Percentiles rank a stretch among this genome's conserved stretches.
These are phyloP conservation scores for Glycine latifolia DNA, from an alignment of 306 rosid genomes.

Conservation along the genomic window DNA sequence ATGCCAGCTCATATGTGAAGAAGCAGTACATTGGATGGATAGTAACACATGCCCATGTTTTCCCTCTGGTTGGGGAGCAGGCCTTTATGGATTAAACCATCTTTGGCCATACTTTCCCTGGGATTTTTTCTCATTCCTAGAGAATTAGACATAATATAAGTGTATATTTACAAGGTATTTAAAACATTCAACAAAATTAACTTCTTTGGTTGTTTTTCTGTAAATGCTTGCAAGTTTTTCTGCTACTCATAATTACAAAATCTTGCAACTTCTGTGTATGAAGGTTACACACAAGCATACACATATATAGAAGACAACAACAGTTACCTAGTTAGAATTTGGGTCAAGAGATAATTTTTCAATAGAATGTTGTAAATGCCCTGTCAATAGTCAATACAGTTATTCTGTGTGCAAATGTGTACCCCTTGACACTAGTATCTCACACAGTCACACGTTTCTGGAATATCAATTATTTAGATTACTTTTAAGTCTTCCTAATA, in stretches of 20 bases:
- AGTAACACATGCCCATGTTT: not conserved
- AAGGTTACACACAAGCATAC: no score
- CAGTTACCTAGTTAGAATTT: no score
- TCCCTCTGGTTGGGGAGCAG: not conserved
- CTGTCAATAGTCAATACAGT: not conserved
- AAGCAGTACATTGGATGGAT: not conserved
- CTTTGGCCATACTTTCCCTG: slow-evolving; percentile 2
- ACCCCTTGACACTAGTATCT: not conserved
- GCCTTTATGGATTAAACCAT: slow-evolving; percentile 13
- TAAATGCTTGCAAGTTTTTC: no score
- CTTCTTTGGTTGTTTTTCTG: no score
- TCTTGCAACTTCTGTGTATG: no score
- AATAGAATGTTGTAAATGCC: no score
- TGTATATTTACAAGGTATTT: slow-evolving; percentile 2
- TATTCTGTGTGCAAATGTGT: not conserved
- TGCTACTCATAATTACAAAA: no score
- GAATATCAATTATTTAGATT: slow-evolving; percentile 16
- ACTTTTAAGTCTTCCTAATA: not conserved
- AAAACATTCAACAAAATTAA: slow-evolving; percentile 10
- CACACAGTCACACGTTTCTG: not conserved
- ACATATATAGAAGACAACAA: no score
- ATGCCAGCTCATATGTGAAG: not conserved
- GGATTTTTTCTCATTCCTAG: not conserved
- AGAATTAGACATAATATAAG: not conserved
- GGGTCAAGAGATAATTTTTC: no score